phyloP scores from a whole-genome alignment of 768 basidiomycete species.

The Agaricus blazei region DNA sequence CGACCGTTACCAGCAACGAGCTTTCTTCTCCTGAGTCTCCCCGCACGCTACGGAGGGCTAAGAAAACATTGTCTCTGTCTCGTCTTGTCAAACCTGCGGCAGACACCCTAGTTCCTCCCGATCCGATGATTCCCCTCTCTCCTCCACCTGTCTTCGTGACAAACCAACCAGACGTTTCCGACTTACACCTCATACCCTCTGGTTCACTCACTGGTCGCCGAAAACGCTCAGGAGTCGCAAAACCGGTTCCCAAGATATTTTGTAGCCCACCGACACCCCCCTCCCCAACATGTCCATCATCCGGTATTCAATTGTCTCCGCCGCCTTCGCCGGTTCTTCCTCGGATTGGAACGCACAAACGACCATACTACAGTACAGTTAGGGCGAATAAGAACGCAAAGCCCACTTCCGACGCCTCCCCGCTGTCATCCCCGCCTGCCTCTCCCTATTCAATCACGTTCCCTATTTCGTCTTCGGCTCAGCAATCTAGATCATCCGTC shows the following conservation, averaged over 20 bases:
- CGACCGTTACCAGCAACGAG: not conserved
- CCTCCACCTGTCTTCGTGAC: not conserved
- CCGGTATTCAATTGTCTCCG: not conserved
- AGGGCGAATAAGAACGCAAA: constrained; percentile 3
- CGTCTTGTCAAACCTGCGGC: not conserved
- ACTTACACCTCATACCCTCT: not conserved
- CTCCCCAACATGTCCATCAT: not conserved
- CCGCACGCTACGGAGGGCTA: constrained; percentile 2
- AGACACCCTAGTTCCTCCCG: not conserved
- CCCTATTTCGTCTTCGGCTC: not conserved
- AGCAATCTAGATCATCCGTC: constrained; percentile 1
- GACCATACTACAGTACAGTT: constrained; percentile 15
- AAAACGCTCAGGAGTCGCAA: not conserved
- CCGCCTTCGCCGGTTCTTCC: not conserved
- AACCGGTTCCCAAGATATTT: not conserved
- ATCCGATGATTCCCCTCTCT: not conserved
- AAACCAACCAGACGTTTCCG: not conserved
- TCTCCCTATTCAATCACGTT: not conserved
- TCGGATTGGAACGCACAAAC: constrained; percentile 13
- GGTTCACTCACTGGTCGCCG: not conserved
- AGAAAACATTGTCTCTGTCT: constrained; percentile 6
- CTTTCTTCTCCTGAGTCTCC: not conserved
- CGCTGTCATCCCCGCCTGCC: constrained; percentile 11
- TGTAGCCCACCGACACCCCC: not conserved
- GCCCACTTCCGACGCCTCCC: constrained; percentile 1